phyloP scores from a whole-genome alignment of 306 rosid species.

The Gastrolobium villosum region DNA sequence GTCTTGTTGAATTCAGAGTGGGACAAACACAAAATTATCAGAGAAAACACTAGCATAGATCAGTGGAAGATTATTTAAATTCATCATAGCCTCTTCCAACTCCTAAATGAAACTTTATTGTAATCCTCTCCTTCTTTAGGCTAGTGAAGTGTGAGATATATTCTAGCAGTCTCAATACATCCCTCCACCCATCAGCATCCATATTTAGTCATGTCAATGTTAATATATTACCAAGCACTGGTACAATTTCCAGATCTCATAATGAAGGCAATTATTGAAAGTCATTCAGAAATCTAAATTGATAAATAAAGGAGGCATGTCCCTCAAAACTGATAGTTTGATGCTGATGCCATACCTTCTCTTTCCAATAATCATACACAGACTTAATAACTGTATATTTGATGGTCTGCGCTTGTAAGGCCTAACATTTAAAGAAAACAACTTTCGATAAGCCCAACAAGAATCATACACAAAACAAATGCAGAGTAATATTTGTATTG shows the following conservation, averaged over 20 bases:
- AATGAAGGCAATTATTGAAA: constrained; percentile 34
- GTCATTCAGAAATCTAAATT: constrained; percentile 37
- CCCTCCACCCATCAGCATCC: constrained; percentile 36
- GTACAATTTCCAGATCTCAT: constrained; percentile 44
- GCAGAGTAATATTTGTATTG: constrained; percentile 32
- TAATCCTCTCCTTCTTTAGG: constrained; percentile 18
- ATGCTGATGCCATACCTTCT: constrained; percentile 68
- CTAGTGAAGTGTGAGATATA: constrained; percentile 16
- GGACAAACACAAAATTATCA: constrained; percentile 22
- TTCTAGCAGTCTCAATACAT: constrained; percentile 25
- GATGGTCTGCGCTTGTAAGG: constrained; percentile 67
- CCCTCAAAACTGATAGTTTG: constrained; percentile 31
- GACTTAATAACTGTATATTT: constrained; percentile 68
- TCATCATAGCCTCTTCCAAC: constrained; percentile 25
- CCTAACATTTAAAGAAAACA: constrained; percentile 61
- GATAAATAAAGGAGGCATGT: constrained; percentile 27
- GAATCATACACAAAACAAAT: constrained; percentile 31
- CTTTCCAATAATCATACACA: constrained; percentile 88
- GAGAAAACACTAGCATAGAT: constrained; percentile 29
- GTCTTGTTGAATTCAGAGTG: background rate
- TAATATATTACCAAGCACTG: constrained; percentile 21
- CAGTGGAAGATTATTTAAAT: constrained; percentile 32
- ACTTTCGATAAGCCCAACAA: constrained; percentile 37
- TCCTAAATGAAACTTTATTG: constrained; percentile 24
- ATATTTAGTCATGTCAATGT: constrained; percentile 26